These are phyloP conservation scores for Mesostigma viride DNA, from an alignment of 139 green algal genomes.

Conservation along the genomic window DNA sequence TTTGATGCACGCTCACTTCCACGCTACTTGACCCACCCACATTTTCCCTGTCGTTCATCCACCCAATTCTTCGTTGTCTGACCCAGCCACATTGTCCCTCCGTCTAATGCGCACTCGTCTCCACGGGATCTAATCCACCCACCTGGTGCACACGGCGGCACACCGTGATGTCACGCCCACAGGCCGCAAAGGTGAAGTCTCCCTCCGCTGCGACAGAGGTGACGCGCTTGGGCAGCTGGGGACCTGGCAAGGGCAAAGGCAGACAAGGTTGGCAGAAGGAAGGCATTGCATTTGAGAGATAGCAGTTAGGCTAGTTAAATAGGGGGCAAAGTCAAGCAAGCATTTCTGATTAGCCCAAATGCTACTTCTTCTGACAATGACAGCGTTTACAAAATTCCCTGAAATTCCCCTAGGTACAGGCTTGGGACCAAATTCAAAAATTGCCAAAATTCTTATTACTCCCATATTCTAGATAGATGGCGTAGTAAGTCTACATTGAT, in stretches of 20 bases:
- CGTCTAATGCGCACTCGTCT: not conserved
- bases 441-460: too few relatives aligned
- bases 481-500: too few relatives aligned
- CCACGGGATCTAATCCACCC: not conserved
- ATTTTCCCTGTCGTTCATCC: not conserved
- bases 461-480: too few relatives aligned
- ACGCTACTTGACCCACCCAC: not conserved
- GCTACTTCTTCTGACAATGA: too few relatives aligned
- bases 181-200: slow-evolving; percentile 78
- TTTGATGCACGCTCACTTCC: too few relatives aligned
- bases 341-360: not conserved
- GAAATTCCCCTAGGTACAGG: too few relatives aligned
- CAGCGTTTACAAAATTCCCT: too few relatives aligned
- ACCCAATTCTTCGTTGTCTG: not conserved
- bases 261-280: not conserved
- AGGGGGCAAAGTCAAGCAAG: not conserved
- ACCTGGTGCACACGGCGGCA: slow-evolving; percentile 47
- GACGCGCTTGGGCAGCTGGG: slow-evolving; percentile 59
- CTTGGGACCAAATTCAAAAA: too few relatives aligned
- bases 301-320: not conserved
- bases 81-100: not conserved
- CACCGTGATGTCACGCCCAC: slow-evolving; percentile 54
- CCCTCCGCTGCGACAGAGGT: slow-evolving; percentile 52
- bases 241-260: not conserved
- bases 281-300: not conserved